Base-by-base conservation (phyloP, 2,329 filamentous ascomycete species). In the Clonostachys chloroleuca region DNA sequence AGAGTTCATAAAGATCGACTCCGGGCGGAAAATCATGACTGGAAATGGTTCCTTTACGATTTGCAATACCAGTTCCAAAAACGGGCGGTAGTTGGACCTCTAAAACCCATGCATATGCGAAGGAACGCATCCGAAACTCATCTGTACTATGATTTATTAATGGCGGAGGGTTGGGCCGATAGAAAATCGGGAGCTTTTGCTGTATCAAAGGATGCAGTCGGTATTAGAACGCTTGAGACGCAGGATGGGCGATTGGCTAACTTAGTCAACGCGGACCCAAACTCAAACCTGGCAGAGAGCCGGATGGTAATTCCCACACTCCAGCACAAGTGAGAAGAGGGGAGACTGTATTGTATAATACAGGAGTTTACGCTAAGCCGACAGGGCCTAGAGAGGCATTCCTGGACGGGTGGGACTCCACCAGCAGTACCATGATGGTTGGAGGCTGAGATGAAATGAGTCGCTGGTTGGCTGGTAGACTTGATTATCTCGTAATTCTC, bases 41-140 rank as follows among this genome's bases (percentile, higher is more conserved):
- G 87, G 85, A 1, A 87, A 92, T 64, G 87, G 87, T 3, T 77
- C 83, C 0, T 92, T 90, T 61, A 86, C 87, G 3, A 84, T 91
- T 35, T 75, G 64, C 60, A 83, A 81, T 55, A 69, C 75, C 53
- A 67, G 73, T 47, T 63, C 68, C 13, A 51, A 50, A 0, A 70
- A 78, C 54, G 73, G 77, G 3, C 67, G 78, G 18, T 73, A 74
- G 55, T 64, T 82, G 12, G 74, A 74, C 46, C 56, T 62, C 18
- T 82, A 80, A 55, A 71, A 78, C 50, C 54, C 65, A 1, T 56
- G 58, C 18, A 69, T 52, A 40, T 50, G 64, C 50, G 77, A 81
- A 60, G 80, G 75, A 33, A 81, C 77, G 5, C 65, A 57, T 20
- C 79, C 78, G 6, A 73, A 66, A 51, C 73, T 83, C 56, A 78